phyloP scores from a whole-genome alignment of 2,329 filamentous ascomycete species.

The Colletotrichum godetiae region DNA sequence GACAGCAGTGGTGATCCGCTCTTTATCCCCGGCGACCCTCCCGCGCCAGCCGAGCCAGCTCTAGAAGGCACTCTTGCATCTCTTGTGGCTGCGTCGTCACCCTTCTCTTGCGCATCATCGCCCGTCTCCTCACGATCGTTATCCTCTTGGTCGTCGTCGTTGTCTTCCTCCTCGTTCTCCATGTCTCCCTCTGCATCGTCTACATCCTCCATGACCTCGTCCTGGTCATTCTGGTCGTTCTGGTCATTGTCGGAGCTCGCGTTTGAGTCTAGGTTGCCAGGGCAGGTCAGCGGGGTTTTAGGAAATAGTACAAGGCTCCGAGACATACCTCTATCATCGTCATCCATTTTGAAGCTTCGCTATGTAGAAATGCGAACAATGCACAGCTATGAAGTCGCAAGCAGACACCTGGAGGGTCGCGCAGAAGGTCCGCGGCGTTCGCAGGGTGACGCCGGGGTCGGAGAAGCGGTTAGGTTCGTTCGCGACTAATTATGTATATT shows the following conservation, averaged over 20 bases:
- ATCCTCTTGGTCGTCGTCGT: slow-evolving; percentile 48
- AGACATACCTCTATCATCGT: slow-evolving; percentile 43
- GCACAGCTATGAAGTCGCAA: neutral
- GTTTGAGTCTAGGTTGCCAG: slow-evolving; percentile 45
- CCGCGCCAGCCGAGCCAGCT: slow-evolving; percentile 40
- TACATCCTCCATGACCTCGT: slow-evolving; percentile 68
- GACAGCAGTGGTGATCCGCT: slow-evolving; percentile 21
- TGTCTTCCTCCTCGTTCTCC: slow-evolving; percentile 47
- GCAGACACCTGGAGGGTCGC: neutral
- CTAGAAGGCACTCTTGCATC: slow-evolving; percentile 36
- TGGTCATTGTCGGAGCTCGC: slow-evolving; percentile 59
- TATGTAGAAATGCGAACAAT: neutral
- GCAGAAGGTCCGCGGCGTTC: neutral
- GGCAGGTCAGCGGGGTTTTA: neutral
- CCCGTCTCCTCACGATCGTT: slow-evolving; percentile 49
- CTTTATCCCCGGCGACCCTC: slow-evolving; percentile 25
- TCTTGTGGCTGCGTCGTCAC: slow-evolving; percentile 55
- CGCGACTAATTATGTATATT: neutral
- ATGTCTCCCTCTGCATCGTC: slow-evolving; percentile 50
- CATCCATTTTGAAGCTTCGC: slow-evolving; percentile 39
- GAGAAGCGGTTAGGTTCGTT: neutral
- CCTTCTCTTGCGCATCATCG: slow-evolving; percentile 43
- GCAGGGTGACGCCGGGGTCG: neutral
- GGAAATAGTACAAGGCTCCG: no score
- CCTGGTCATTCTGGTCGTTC: slow-evolving; percentile 61